Evolutionary conservation across 1,139 yeast genomes (phyloP).

Genomic region (Geotrichum bryndzae): DNA sequence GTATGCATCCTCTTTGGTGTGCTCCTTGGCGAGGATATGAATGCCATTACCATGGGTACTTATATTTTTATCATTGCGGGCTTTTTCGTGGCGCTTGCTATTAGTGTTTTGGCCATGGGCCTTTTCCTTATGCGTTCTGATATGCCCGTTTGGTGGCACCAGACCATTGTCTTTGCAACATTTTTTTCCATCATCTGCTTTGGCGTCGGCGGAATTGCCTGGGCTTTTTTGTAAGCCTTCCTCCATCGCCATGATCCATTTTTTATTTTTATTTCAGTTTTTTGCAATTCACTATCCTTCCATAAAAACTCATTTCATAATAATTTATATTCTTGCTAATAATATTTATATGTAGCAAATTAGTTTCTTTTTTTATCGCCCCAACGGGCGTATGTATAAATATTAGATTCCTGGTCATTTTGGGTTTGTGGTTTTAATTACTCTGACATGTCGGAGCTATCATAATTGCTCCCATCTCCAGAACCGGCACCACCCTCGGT

Average conservation of each 20-base stretch:
- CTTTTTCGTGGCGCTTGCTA: conserved; percentile 35
- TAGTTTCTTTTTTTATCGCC: background rate
- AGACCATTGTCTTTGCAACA: conserved; percentile 35
- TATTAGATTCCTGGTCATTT: no score
- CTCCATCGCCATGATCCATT: no score
- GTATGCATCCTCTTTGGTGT: conserved; percentile 46
- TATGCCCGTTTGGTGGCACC: conserved; percentile 41
- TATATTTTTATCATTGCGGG: conserved; percentile 30
- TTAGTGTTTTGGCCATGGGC: conserved; percentile 38
- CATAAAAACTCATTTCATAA: background rate
- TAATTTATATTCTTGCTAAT: background rate
- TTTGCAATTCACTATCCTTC: background rate
- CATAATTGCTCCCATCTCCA: background rate
- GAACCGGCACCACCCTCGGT: background rate
- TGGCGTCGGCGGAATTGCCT: conserved; percentile 44
- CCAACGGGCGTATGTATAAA: background rate
- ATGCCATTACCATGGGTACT: conserved; percentile 25
- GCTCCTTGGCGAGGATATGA: conserved; percentile 36
- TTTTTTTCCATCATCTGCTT: conserved; percentile 41
- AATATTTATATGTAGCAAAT: background rate
- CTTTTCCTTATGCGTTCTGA: conserved; percentile 39
- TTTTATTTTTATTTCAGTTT: background rate
- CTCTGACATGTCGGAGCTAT: background rate
- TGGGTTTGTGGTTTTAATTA: background rate
- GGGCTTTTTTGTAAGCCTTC: conserved; percentile 23